Evolutionary conservation across 208 protist species (phyloP).

Genomic region (Wallacemonas sp.): DNA sequence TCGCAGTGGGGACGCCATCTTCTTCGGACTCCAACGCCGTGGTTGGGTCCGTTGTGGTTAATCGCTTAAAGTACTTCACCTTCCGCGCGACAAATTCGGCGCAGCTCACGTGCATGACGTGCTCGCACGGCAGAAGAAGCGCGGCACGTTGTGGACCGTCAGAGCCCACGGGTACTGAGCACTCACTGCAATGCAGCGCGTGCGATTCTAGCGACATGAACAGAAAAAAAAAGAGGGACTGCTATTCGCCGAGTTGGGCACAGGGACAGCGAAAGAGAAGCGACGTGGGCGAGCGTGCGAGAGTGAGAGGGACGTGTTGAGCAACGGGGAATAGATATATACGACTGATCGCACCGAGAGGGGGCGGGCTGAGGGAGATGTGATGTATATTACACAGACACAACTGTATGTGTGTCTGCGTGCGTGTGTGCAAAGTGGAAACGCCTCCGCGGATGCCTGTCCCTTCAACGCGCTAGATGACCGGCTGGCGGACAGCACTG

Average conservation of each 20-base stretch:
- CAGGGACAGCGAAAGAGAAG: not conserved
- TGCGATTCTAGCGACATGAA: conserved; percentile 13
- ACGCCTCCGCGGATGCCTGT: no score
- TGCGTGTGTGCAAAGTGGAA: no score
- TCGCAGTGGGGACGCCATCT: conserved; percentile 6
- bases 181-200: conserved; percentile 75
- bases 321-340: not conserved
- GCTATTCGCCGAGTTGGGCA: no score
- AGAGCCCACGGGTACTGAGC: conserved; percentile 54
- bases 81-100: conserved; percentile 62
- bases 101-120: conserved; percentile 80
- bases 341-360: not conserved
- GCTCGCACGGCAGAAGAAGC: conserved; percentile 81
- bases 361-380: no score
- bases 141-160: conserved; percentile 62
- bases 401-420: no score
- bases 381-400: no score
- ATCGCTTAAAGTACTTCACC: conserved; percentile 23
- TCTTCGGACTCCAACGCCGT: conserved; percentile 13
- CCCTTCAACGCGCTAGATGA: no score
- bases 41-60: conserved; percentile 3
- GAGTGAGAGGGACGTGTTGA: not conserved
- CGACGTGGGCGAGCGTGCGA: not conserved
- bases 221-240: conserved; percentile 13
- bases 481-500: no score